These are phyloP conservation scores for Fusarium buxicola DNA, from an alignment of 2,329 filamentous ascomycete genomes.

Conservation along the genomic window DNA sequence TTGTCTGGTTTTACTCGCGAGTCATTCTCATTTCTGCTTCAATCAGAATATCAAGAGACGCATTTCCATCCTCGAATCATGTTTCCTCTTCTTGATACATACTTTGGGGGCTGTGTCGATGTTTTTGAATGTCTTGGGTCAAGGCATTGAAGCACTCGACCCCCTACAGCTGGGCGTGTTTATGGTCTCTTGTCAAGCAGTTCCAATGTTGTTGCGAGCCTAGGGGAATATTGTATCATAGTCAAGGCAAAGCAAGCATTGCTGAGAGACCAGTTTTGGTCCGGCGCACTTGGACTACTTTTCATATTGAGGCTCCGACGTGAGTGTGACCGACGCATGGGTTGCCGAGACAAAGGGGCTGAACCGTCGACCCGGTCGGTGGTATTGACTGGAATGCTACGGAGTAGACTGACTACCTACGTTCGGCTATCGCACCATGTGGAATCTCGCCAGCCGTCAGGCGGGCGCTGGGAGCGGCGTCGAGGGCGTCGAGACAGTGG, in stretches of 20 bases:
- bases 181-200: constrained; percentile 52
- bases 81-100: constrained; percentile 38
- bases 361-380: constrained; percentile 1
- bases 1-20: constrained; percentile 42
- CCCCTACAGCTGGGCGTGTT: constrained; percentile 50
- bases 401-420: not conserved
- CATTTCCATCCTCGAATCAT: constrained; percentile 41
- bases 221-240: constrained; percentile 42
- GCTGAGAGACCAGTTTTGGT: constrained; percentile 56
- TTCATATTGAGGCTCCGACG: not conserved
- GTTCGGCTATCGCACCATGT: too few relatives aligned
- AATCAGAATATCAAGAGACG: constrained; percentile 33
- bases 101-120: constrained; percentile 4
- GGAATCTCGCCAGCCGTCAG: constrained; percentile 10
- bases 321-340: not conserved
- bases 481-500: constrained; percentile 11
- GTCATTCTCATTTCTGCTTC: constrained; percentile 35
- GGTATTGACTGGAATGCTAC: not conserved
- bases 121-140: constrained; percentile 11
- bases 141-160: constrained; percentile 7
- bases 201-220: constrained; percentile 44
- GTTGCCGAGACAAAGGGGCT: constrained; percentile 9
- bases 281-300: constrained; percentile 37
- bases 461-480: constrained; percentile 22
- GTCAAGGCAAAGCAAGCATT: constrained; percentile 48